Conservation (phyloP, 495 filamentous ascomycete genomes). For the Trichodelitschia bisporula region DNA sequence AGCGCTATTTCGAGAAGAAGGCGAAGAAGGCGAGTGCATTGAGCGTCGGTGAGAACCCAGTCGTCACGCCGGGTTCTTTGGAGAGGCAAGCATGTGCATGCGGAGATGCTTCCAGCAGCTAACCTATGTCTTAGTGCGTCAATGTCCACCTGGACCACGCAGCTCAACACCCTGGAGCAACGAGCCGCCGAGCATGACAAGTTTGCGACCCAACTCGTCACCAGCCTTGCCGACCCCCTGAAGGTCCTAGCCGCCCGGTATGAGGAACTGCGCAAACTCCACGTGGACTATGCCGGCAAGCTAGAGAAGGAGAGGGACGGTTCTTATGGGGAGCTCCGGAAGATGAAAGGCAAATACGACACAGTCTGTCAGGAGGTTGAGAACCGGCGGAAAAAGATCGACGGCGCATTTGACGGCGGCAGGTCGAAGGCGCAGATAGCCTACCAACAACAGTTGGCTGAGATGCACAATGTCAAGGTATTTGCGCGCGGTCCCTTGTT, state of each 20-base stretch:
- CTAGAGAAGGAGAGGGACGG: constrained; percentile 71
- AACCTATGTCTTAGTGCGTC: constrained; percentile 34
- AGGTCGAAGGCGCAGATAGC: constrained; percentile 65
- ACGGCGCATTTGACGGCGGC: constrained; percentile 63
- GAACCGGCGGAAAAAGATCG: constrained; percentile 77
- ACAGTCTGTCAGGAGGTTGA: constrained; percentile 84
- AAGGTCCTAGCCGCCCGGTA: constrained; percentile 46
- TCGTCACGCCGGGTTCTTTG: constrained; percentile 80
- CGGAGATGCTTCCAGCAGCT: neutral
- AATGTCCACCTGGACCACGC: constrained; percentile 88
- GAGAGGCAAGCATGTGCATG: constrained; percentile 46
- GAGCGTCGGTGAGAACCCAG: constrained; percentile 83
- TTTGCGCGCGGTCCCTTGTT: neutral
- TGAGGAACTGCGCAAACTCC: constrained; percentile 81
- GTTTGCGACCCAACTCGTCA: constrained; percentile 47
- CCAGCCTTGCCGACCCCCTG: constrained; percentile 62
- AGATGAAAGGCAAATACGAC: constrained; percentile 84
- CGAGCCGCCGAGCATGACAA: constrained; percentile 74
- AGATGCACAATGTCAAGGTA: constrained; percentile 91
- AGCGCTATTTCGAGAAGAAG: constrained; percentile 94
- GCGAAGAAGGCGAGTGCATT: constrained; percentile 65
- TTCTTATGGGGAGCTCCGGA: constrained; percentile 65
- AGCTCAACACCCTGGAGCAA: constrained; percentile 70
- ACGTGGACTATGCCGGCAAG: constrained; percentile 68
- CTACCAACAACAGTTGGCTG: constrained; percentile 69